These are phyloP conservation scores for Pleurotus ostreatus DNA, from an alignment of 768 basidiomycete species.

Conservation along the genomic window DNA sequence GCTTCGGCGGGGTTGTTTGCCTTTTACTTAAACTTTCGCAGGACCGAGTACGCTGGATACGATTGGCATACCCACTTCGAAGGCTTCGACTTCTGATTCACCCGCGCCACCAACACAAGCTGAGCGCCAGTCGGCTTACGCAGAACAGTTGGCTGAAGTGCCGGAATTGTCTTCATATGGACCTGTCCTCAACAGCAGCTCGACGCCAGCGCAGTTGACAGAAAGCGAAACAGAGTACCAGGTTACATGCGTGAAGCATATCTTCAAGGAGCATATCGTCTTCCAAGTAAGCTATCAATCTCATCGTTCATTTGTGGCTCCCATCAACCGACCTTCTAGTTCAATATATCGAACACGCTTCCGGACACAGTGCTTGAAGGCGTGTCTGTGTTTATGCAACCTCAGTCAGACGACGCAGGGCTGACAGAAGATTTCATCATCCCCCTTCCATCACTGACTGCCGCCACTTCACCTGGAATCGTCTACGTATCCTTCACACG, in stretches of 20 bases:
- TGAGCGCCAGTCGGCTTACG: slow-evolving; percentile 86
- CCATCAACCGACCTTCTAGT: slow-evolving; percentile 42
- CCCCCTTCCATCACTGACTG: slow-evolving; percentile 65
- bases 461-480: slow-evolving; percentile 72
- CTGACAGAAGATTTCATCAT: slow-evolving; percentile 96
- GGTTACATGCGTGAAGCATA: slow-evolving; percentile 93
- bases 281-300: slow-evolving; percentile 71
- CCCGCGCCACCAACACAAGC: slow-evolving; percentile 80
- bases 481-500: slow-evolving; percentile 95
- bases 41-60: slow-evolving; percentile 87
- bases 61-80: slow-evolving; percentile 65
- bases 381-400: slow-evolving; percentile 90
- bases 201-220: slow-evolving; percentile 78
- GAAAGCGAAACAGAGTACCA: slow-evolving; percentile 99
- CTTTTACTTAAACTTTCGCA: slow-evolving; percentile 22
- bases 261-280: slow-evolving; percentile 92
- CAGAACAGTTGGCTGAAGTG: slow-evolving; percentile 79
- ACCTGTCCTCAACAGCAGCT: slow-evolving; percentile 79
- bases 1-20: background rate
- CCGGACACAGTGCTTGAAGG: slow-evolving; percentile 94
- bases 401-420: slow-evolving; percentile 65
- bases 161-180: slow-evolving; percentile 87
- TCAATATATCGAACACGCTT: slow-evolving; percentile 96
- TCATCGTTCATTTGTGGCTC: background rate
- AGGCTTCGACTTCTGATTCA: slow-evolving; percentile 45